A percentile compares a stretch with the other conserved stretches of the same genome.
These are phyloP conservation scores for Talaromyces albobiverticillius DNA, from an alignment of 2,329 filamentous ascomycete genomes.

Conservation along the genomic window DNA sequence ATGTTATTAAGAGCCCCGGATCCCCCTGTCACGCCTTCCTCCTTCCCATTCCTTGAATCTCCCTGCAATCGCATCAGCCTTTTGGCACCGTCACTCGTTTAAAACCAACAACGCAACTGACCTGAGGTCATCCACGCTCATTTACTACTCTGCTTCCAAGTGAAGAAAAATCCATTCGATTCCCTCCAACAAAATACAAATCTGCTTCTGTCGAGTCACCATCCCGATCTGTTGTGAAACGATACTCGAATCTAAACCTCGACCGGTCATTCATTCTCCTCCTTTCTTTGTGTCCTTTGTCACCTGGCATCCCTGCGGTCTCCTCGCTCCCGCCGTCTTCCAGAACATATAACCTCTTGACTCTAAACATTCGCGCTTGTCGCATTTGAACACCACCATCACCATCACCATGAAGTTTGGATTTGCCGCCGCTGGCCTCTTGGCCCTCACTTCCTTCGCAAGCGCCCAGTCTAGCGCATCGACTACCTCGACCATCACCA, in stretches of 20 bases:
- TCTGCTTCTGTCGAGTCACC: not conserved
- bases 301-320: conserved; percentile 6
- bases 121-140: conserved; percentile 14
- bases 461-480: conserved; percentile 33
- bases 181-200: not conserved
- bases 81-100: conserved; percentile 14
- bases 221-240: not conserved
- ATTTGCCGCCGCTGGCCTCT: conserved; percentile 29
- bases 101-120: not conserved
- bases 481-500: conserved; percentile 33
- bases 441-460: conserved; percentile 23
- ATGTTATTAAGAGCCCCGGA: conserved; percentile 8
- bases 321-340: not conserved
- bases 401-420: conserved; percentile 35
- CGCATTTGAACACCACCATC: not conserved
- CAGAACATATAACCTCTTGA: not conserved
- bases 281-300: conserved; percentile 1
- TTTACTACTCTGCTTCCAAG: not conserved
- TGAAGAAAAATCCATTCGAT: not conserved
- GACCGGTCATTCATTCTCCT: conserved; percentile 6
- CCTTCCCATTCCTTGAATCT: conserved; percentile 2
- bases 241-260: not conserved
- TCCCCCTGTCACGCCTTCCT: conserved; percentile 6
- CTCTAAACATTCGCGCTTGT: conserved; percentile 8
- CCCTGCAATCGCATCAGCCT: conserved; percentile 1